These are phyloP conservation scores for Fraxinus velutina DNA, from an alignment of 305 asterid species.

Conservation along the genomic window DNA sequence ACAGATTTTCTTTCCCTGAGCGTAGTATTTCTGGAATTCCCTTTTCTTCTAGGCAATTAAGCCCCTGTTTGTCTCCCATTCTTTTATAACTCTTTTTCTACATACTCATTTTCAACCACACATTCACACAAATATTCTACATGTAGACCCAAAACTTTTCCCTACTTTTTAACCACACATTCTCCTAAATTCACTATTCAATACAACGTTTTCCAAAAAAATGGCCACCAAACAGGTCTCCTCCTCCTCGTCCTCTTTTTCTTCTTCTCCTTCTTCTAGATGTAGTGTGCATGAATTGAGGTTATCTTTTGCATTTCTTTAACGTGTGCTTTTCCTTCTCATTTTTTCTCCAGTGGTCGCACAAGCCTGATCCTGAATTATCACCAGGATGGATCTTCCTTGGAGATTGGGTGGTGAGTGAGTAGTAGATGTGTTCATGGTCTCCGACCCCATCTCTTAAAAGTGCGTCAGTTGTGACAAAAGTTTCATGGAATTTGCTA, in stretches of 20 bases:
- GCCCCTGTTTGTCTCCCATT: not conserved
- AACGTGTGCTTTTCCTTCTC: not conserved
- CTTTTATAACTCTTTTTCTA: not conserved
- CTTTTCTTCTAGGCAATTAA: not conserved
- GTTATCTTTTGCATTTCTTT: not conserved
- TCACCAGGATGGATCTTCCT: slow-evolving; percentile 26
- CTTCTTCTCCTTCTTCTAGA: not conserved
- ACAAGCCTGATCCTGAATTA: slow-evolving; percentile 8
- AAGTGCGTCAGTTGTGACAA: not conserved
- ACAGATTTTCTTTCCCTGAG: not conserved
- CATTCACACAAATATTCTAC: not conserved
- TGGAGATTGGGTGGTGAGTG: slow-evolving; percentile 31
- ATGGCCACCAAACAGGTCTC: not conserved
- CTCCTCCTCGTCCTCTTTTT: not conserved
- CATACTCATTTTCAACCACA: not conserved
- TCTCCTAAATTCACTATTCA: not conserved
- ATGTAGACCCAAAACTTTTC: not conserved
- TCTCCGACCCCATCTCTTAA: slow-evolving; percentile 27
- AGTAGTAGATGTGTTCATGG: slow-evolving; percentile 26
- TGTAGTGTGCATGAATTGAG: slow-evolving; percentile 1
- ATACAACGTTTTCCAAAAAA: not conserved
- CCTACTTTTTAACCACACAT: not conserved
- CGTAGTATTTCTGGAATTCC: not conserved
- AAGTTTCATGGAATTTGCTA: not conserved
- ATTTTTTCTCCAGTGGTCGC: slow-evolving; percentile 13